Base-by-base conservation (phyloP, 768 basidiomycete species). In the Boletus bicolor region DNA sequence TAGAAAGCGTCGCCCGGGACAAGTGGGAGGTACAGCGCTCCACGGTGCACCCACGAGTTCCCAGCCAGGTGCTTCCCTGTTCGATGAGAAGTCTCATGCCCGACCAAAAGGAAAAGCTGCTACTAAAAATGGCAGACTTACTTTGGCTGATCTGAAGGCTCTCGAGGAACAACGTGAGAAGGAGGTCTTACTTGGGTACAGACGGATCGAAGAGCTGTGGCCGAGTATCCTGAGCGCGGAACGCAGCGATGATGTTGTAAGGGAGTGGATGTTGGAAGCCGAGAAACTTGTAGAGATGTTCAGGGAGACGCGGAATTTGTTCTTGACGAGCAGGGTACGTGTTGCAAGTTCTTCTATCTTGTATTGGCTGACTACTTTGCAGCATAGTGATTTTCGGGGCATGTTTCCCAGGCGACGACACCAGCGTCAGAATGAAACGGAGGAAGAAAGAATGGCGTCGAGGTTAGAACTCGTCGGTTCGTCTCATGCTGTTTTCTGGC, bases 271-370 rank as follows among this genome's bases (percentile, higher is more conserved):
- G 58, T 66, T 86, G 30, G 85, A 91, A 62, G 91, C 93, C 1
- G 90, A 92, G 66, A 87, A 83, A 62, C 76, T 99, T 44, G 81
- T 97, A 4, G 94, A 97, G 57, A 86, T 83, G 68, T 98, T 94
- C 73, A 77, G 96, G 50, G 87, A 93, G 74, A 94, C 94, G 1
- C 80, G 86, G 57, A 82, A 85, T 57, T 68, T 98, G 59, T 99
- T 96, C 67, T 78, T 87, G 62, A 84, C 87, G 3, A 86, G 86
- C 30, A 74, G 86, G 62, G 93, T 93, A 56, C 63, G 84, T 72
- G 52, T 42, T 63, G 79, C 71, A n/a, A 42, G 24, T 38, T 42
- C 11, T 32, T 47, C 36, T 3, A 14, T 53, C 34, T 10, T 44
- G 37, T 61, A 50, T 11, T 34, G 48, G 45, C 49, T 46, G 44